Base-by-base conservation (phyloP, 176 grass and related monocot genomes). In the Juncus effusus region DNA sequence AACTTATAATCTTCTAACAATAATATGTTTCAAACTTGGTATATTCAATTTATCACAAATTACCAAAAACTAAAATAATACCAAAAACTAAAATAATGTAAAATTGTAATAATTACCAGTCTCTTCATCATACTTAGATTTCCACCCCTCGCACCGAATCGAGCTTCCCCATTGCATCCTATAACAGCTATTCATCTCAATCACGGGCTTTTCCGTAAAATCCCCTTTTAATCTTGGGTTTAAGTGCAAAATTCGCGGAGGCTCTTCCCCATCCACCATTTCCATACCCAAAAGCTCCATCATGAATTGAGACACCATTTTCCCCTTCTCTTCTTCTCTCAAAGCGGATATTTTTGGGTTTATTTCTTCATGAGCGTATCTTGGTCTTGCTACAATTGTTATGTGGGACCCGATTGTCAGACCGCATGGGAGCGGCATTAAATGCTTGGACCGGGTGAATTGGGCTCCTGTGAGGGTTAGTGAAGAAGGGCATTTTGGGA, bases 101-200 rank as follows among this genome's bases (percentile, higher is more conserved):
- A 5, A 71, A 5, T 19, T 39, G 47, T 10, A 52, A 58, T 8
- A 45, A 28, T 65, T 80, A 99, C 94, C 94, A 2, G 94, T 89
- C 68, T 99, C 94, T 19, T 93, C 88, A 36, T 77, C 72, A 16
- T 77, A 74, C 5, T 54, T 75, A 11, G 94, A 93, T 2, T 77
- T 81, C 78, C 67, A 89, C 0, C 94, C 94, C 63, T 99, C 85
- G 58, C 88, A 99, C 1, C 94, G 80, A 52, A 86, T 82, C 37
- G 88, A 82, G 3, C 44, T 65, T 0, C 85, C 88, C 94, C 94
- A 99, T 67, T 99, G 94, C 94, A 99, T 93, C 54, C 88, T 63
- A 77, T 99, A 99, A 83, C 94, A 99, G 72, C 82, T 99, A 60
- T 99, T 99, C 85, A 86, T 86, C 85, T 99, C 94, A 56, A 99